Evolutionary conservation across 2,329 filamentous ascomycete species (phyloP).

Genomic region (Penicillium sp.): DNA sequence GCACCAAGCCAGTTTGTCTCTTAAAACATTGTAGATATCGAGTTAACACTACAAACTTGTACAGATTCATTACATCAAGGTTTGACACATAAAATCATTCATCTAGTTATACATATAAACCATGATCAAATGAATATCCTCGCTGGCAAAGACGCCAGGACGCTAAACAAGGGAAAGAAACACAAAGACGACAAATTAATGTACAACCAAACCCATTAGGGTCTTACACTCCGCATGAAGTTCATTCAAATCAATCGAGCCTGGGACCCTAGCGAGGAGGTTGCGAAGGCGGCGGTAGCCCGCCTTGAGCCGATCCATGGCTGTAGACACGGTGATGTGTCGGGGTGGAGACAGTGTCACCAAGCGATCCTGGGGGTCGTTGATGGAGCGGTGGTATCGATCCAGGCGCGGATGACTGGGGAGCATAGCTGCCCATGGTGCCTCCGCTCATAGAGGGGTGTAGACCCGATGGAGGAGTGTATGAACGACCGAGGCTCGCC

Average conservation of each 20-base stretch:
- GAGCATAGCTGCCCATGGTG: slow-evolving; percentile 30
- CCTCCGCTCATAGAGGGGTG: slow-evolving; percentile 29
- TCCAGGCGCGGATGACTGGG: slow-evolving; percentile 21
- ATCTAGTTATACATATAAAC: slow-evolving; percentile 22
- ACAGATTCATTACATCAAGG: neutral
- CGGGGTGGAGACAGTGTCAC: slow-evolving; percentile 23
- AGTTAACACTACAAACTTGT: neutral
- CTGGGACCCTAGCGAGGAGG: slow-evolving; percentile 22
- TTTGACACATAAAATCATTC: slow-evolving; percentile 24
- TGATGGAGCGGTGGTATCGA: slow-evolving; percentile 29
- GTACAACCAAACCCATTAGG: neutral
- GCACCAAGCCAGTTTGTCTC: neutral
- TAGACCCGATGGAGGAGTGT: slow-evolving; percentile 39
- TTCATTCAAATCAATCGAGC: neutral
- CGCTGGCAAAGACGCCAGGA: neutral
- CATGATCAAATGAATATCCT: slow-evolving; percentile 7
- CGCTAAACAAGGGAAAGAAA: slow-evolving; percentile 3
- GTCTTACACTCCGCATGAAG: neutral
- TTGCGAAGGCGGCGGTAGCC: slow-evolving; percentile 29
- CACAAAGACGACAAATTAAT: slow-evolving; percentile 1
- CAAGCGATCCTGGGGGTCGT: slow-evolving; percentile 27
- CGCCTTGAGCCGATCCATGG: slow-evolving; percentile 33
- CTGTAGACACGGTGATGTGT: slow-evolving; percentile 41
- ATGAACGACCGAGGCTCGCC: slow-evolving; percentile 36
- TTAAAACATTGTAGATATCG: neutral